These are phyloP conservation scores for Meira miltonrushii DNA, from an alignment of 1,284 basidiomycete species.

Conservation along the genomic window DNA sequence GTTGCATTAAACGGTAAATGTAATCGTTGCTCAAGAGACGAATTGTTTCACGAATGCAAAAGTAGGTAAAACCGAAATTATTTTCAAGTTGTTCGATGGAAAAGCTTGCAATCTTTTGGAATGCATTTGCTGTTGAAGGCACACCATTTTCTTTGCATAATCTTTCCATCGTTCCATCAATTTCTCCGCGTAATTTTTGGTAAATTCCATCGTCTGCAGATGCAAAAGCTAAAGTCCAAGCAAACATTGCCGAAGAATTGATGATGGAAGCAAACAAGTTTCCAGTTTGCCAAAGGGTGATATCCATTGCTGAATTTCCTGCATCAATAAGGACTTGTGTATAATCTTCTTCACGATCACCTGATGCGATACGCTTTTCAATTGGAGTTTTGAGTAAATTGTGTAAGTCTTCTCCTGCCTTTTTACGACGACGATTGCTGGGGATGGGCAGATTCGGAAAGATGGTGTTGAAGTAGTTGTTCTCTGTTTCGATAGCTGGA, in stretches of 20 bases:
- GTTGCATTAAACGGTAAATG: conserved; percentile 26
- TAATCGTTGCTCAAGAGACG: conserved; percentile 23
- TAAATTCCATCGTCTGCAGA: conserved; percentile 13
- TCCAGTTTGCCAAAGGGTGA: conserved; percentile 28
- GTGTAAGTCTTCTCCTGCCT: too few species aligned
- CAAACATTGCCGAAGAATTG: conserved; percentile 29
- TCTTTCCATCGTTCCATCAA: conserved; percentile 19
- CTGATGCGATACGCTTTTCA: conserved; percentile 21
- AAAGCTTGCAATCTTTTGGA: conserved; percentile 3
- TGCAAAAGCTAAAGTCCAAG: conserved; percentile 22
- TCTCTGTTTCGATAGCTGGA: too few species aligned
- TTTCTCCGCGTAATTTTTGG: conserved; percentile 18
- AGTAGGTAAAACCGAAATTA: conserved; percentile 18
- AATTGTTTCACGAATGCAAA: conserved; percentile 27
- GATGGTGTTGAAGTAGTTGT: too few species aligned
- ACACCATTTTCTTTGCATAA: conserved; percentile 19
- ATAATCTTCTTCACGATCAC: conserved; percentile 25
- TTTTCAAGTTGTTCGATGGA: conserved; percentile 24
- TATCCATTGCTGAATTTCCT: conserved; percentile 13
- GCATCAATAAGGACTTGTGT: conserved; percentile 29
- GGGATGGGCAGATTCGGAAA: too few species aligned
- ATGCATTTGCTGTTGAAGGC: conserved; percentile 20
- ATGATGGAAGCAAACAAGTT: conserved; percentile 34
- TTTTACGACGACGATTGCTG: too few species aligned
- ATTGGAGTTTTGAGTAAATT: not conserved